These are phyloP conservation scores for Ascomycota sp. DNA, from an alignment of 2,329 filamentous ascomycete genomes.

Conservation along the genomic window DNA sequence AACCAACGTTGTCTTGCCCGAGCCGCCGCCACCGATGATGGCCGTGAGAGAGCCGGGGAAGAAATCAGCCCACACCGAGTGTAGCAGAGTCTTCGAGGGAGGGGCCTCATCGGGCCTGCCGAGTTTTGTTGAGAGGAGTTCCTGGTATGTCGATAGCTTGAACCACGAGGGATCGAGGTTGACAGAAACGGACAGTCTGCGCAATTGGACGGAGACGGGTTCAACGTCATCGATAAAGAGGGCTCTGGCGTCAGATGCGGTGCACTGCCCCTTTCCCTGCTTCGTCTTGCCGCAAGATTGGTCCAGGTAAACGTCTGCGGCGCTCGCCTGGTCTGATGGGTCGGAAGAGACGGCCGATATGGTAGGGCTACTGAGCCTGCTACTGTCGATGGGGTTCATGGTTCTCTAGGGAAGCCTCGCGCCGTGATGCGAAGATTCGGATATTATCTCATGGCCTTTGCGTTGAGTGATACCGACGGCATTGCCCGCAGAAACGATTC, in stretches of 20 bases:
- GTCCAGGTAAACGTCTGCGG: neutral
- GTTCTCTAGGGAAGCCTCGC: too few relatives aligned
- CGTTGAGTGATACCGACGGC: too few relatives aligned
- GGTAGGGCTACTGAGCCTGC: too few relatives aligned
- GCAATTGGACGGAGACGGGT: constrained; percentile 29
- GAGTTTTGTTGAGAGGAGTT: constrained; percentile 12
- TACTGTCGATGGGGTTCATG: too few relatives aligned
- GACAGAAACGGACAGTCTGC: constrained; percentile 30
- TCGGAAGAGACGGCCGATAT: too few relatives aligned
- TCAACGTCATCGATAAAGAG: constrained; percentile 30
- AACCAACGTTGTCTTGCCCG: constrained; percentile 48
- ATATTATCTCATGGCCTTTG: too few relatives aligned
- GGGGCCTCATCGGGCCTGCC: constrained; percentile 12
- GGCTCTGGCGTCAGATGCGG: constrained; percentile 13
- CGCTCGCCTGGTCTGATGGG: too few relatives aligned
- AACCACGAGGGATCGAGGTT: constrained; percentile 33
- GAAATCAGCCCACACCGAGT: constrained; percentile 40
- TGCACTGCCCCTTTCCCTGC: constrained; percentile 5
- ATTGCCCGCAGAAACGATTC: too few relatives aligned
- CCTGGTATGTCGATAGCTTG: constrained; percentile 23
- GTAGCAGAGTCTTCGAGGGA: constrained; percentile 30
- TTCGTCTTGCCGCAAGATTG: constrained; percentile 1
- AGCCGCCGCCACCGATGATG: constrained; percentile 53
- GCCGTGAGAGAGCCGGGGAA: constrained; percentile 45
- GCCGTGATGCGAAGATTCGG: too few relatives aligned